These are phyloP conservation scores for Aspergillus ruber DNA, from an alignment of 2,329 filamentous ascomycete species.

Conservation along the genomic window DNA sequence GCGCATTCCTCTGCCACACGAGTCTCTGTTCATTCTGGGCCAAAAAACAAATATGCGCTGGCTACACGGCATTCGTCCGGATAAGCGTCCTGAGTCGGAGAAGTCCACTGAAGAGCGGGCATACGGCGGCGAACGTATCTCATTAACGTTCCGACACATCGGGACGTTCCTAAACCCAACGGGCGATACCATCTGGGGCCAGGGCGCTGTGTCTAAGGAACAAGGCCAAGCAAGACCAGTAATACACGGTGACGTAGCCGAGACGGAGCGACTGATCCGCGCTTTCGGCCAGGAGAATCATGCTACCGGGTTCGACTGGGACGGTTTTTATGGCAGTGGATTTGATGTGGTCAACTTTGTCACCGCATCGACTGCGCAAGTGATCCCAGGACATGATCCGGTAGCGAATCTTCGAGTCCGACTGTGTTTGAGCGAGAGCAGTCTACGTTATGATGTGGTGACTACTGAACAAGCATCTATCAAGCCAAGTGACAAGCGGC, in stretches of 20 bases:
- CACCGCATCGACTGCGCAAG: conserved; percentile 25
- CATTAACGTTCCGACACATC: conserved; percentile 83
- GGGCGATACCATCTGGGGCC: conserved; percentile 75
- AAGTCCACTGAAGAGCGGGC: conserved; percentile 66
- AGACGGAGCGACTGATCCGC: conserved; percentile 60
- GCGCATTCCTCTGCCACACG: conserved; percentile 72
- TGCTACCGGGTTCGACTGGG: conserved; percentile 64
- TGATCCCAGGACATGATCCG: conserved; percentile 26
- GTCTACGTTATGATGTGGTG: conserved; percentile 27
- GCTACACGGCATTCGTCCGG: conserved; percentile 86
- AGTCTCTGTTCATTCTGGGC: conserved; percentile 80
- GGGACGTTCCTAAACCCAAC: conserved; percentile 70
- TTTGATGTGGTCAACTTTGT: conserved; percentile 65
- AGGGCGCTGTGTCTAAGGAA: conserved; percentile 70
- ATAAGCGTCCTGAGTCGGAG: conserved; percentile 65
- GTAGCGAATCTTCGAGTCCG: conserved; percentile 33
- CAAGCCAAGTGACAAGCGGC: conserved; percentile 6
- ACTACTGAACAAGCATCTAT: background rate
- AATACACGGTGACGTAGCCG: conserved; percentile 61
- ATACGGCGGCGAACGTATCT: conserved; percentile 72
- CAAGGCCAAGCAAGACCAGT: conserved; percentile 55
- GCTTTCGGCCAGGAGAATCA: conserved; percentile 87
- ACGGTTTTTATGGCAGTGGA: conserved; percentile 65
- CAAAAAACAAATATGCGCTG: conserved; percentile 74
- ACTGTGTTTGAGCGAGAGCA: conserved; percentile 34